Evolutionary conservation across 202 grass and related monocot genomes (phyloP), one percentile per base, ranked within the genome.

Genomic region (Zoysia matrella): DNA sequence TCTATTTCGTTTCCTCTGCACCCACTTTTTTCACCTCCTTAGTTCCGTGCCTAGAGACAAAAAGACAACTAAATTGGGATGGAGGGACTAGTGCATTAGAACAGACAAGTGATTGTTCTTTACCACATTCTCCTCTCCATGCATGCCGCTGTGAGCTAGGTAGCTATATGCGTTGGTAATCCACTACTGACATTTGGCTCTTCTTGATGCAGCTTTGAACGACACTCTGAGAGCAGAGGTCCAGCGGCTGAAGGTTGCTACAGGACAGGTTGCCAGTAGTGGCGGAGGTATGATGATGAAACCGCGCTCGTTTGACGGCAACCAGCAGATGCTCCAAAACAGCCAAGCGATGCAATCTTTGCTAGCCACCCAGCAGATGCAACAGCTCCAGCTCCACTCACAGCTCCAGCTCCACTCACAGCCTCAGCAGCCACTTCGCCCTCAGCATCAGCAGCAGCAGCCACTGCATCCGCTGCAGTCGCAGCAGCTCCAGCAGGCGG

Each of bases 391-490:
- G n/a, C n/a, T n/a, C n/a, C n/a, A n/a, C n/a, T n/a, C n/a, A n/a
- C n/a, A n/a, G 57, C 88, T 94, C n/a, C 92, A 94, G 80, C 80
- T 91, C 46, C 86, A 89, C 3, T 80, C 84, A 6, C 91, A 91
- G n/a, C 67, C 82, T n/a, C 89, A 88, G 65, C 89, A 90, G 50
- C 90, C 69, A 60, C 30, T 79, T 49, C 81, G 62, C 45, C 40
- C 77, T 40, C 88, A 93, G 55, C 80, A 76, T 5, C 87, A 76
- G 11, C 84, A 87, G 67, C 66, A n/a, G n/a, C n/a, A n/a, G n/a
- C n/a, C n/a, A n/a, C n/a, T n/a, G n/a, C n/a, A 74, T 53, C 60
- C 51, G 3, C 74, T 83, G 15, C 86, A 86, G n/a, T 58, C 69
- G 0, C 86, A 77, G 46, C 90, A 89, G 52, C 80, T 86, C 47